Evolutionary conservation across 306 rosid genomes (phyloP).

Genomic region (Adenanthera pavonina): DNA sequence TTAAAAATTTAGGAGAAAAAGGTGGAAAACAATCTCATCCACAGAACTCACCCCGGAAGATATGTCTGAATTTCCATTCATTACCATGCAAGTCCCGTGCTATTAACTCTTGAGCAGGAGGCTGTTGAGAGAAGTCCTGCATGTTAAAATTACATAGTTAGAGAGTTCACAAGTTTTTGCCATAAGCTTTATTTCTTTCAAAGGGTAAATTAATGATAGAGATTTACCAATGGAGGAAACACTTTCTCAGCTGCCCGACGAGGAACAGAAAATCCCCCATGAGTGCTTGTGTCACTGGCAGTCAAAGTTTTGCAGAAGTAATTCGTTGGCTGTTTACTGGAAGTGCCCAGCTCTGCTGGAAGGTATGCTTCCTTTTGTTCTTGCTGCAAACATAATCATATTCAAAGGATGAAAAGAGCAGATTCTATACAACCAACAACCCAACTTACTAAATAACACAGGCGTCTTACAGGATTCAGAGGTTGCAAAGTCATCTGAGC

Average conservation of each 20-base stretch:
- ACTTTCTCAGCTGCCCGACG: constrained; percentile 99
- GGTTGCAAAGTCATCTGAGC: constrained; percentile 99
- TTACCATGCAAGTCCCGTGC: constrained; percentile 96
- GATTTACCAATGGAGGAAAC: constrained; percentile 86
- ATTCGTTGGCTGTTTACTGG: constrained; percentile 91
- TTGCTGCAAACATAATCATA: constrained; percentile 56
- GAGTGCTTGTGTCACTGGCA: constrained; percentile 97
- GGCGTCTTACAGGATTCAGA: constrained; percentile 68
- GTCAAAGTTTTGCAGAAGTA: constrained; percentile 94
- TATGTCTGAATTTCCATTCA: constrained; percentile 98
- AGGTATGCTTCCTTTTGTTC: constrained; percentile 94
- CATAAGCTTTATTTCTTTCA: not conserved
- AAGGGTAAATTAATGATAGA: constrained; percentile 23
- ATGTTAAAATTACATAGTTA: constrained; percentile 25
- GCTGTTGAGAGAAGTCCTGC: constrained; percentile 94
- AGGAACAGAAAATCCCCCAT: constrained; percentile 98
- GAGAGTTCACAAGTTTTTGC: constrained; percentile 5
- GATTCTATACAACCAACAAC: constrained; percentile 17
- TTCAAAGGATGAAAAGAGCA: constrained; percentile 33
- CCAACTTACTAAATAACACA: constrained; percentile 16
- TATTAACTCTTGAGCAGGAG: constrained; percentile 93
- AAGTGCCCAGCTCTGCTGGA: constrained; percentile 82
- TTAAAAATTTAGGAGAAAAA: no score
- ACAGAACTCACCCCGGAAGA: constrained; percentile 85
- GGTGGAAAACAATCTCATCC: no score